Conservation (phyloP, 1,139 yeast species). For the Debaryomyces sp. region DNA sequence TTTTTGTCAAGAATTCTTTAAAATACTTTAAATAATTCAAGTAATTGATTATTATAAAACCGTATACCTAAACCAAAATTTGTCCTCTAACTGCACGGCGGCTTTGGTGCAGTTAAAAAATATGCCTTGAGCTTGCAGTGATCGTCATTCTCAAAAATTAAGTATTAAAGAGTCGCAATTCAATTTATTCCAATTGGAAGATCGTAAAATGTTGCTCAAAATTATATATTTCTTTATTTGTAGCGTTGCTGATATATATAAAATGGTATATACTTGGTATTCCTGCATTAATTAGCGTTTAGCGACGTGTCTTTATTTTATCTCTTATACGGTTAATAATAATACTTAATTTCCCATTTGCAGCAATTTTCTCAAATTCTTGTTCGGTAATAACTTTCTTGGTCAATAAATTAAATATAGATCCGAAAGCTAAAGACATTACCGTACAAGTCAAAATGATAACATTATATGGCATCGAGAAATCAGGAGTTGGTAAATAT, state of each 20-base stretch:
- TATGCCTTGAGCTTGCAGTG: too few relatives aligned
- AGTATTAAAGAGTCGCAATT: too few relatives aligned
- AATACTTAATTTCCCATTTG: constrained; percentile 26
- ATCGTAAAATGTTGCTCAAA: too few relatives aligned
- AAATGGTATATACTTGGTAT: neutral
- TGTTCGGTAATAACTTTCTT: constrained; percentile 78
- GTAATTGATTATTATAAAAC: too few relatives aligned
- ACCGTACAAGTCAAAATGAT: constrained; percentile 92
- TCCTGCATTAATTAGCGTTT: neutral
- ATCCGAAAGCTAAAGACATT: constrained; percentile 90
- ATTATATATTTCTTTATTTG: neutral
- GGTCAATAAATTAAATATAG: constrained; percentile 75
- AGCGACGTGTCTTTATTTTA: neutral
- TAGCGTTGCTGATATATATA: neutral
- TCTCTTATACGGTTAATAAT: constrained; percentile 19
- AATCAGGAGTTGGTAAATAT: constrained; percentile 95
- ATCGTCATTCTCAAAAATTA: too few relatives aligned
- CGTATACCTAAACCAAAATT: too few relatives aligned
- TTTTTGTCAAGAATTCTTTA: too few relatives aligned
- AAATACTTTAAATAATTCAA: too few relatives aligned
- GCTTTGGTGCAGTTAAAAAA: too few relatives aligned
- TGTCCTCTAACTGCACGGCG: too few relatives aligned
- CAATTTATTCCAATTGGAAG: too few relatives aligned
- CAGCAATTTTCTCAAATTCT: constrained; percentile 56
- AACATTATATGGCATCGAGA: constrained; percentile 98